Evolutionary conservation across 306 rosid genomes (phyloP), one percentile per base, ranked within the genome.

Genomic region (Prunus mongolica): DNA sequence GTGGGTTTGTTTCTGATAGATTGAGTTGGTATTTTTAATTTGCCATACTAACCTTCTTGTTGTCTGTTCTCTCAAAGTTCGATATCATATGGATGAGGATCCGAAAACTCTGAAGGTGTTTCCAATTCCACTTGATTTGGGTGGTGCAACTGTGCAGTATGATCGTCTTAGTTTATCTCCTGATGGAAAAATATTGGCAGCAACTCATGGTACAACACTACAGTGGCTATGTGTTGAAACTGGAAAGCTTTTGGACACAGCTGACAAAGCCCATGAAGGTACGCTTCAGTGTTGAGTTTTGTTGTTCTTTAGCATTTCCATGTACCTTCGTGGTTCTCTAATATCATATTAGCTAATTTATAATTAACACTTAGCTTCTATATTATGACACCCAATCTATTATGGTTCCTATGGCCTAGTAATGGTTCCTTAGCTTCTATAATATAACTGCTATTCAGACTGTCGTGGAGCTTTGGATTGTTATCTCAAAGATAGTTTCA

Each of bases 191-290:
- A 38, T 93, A 68, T 79, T 96, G 81, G 99, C 96, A 54, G 88
- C 87, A 51, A 91, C 98, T 60, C 96, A 88, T 73, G 97, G 98
- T 77, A 88, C 97, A 41, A 93, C 93, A 57, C 79, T 93, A 87
- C 99, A 91, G 86, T 93, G 99, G 99, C 57, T 96, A 79, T 87
- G 82, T 81, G 86, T 76, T 73, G 98, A 93, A 82, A 88, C 94
- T 56, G 99, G 97, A 78, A 82, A 76, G 84, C 91, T 96, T 83
- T 80, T 96, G 83, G 98, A 96, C 83, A 89, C 96, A 24, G 99
- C 98, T 83, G 98, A 96, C 65, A 96, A 89, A 76, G 91, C 96
- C 68, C 99, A 96, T 67, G 99, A 96, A 20, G 88, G 99, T 96
- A 92, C 76, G 76, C 65, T 60, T 62, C 69, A 76, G 67, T 32